A percentile compares a stretch with the other conserved stretches of the same genome.
Evolutionary conservation across 1,139 yeast genomes (phyloP).

Genomic region (Yamadazyma friedrichii): DNA sequence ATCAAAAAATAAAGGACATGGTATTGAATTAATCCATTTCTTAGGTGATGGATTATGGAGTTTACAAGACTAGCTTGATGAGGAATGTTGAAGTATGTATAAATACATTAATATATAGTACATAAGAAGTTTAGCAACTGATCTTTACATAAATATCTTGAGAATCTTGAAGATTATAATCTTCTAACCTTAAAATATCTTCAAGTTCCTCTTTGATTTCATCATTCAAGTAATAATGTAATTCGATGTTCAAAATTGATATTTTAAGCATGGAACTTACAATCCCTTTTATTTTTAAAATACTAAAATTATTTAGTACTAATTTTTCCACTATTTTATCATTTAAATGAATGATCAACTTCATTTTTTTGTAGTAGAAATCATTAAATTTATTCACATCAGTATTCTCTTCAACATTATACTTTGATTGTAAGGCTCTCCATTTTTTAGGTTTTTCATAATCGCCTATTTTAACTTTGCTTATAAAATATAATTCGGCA

Average conservation of each 20-base stretch:
- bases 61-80: conserved; percentile 29
- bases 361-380: conserved; percentile 13
- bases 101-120: background rate
- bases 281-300: conserved; percentile 29
- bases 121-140: background rate
- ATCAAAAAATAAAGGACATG: conserved; percentile 81
- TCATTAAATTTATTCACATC: conserved; percentile 3
- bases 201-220: conserved; percentile 18
- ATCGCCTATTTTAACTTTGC: conserved; percentile 40
- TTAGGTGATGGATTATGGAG: conserved; percentile 91
- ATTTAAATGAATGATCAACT: conserved; percentile 12
- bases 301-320: conserved; percentile 25
- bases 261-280: conserved; percentile 15
- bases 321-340: conserved; percentile 13
- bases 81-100: too few relatives aligned
- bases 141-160: background rate
- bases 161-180: conserved; percentile 17
- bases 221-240: conserved; percentile 20
- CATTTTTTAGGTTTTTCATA: conserved; percentile 26
- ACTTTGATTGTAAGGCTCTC: conserved; percentile 24
- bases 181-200: conserved; percentile 36
- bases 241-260: conserved; percentile 19
- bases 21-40: conserved; percentile 81
- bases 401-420: conserved; percentile 12
- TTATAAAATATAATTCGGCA: conserved; percentile 67